Evolutionary conservation across 305 asterid genomes (phyloP), one percentile per base, ranked within the genome.

Genomic region (Fraxinus ornus): DNA sequence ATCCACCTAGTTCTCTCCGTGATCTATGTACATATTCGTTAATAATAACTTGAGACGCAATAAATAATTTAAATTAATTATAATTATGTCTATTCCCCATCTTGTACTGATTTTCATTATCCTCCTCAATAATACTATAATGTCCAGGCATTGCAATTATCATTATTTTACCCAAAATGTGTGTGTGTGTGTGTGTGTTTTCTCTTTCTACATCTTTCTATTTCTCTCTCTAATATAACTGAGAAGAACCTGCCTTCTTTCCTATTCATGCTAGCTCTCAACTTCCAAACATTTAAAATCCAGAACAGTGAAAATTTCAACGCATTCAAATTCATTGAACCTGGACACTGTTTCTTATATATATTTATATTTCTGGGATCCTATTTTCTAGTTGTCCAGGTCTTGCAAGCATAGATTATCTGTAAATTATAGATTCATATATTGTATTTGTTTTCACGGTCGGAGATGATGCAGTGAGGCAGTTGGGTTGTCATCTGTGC

Each of bases 301-400:
- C 22, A 10, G 17, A 82, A 8, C 17, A 0, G 21, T 10, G 17
- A 62, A 62, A 15, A 15, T 36, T 64, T 74, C 74, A 83, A 79
- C 80, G 24, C 75, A 4, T 35, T 7, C 47, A 79, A 15, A 64
- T 85, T 28, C 88, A 82, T 85, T 66, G 88, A 85, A 82, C 47
- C 77, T 82, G 79, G 85, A 85, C 85, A 66, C 72, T 26, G 78
- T 73, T 35, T 82, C 6, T 66, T 62, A 0, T 57, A 32, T 32
- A 17, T 71, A 17, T 15, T 1, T 15, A 28, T 15, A 7, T 3
- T 2, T 49, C 36, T 76, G 19, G 22, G 19, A 70, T 76, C 41
- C 70, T 30, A 62, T 77, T 77, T 37, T 19, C 7, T 7, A 60
- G 24, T 44, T 49, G 44, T 26, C 66, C 37, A 49, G n/a, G 24